Evolutionary conservation across 2,329 filamentous ascomycete species (phyloP), one percentile per base, ranked within the genome.

Genomic region (Claviceps citrina): DNA sequence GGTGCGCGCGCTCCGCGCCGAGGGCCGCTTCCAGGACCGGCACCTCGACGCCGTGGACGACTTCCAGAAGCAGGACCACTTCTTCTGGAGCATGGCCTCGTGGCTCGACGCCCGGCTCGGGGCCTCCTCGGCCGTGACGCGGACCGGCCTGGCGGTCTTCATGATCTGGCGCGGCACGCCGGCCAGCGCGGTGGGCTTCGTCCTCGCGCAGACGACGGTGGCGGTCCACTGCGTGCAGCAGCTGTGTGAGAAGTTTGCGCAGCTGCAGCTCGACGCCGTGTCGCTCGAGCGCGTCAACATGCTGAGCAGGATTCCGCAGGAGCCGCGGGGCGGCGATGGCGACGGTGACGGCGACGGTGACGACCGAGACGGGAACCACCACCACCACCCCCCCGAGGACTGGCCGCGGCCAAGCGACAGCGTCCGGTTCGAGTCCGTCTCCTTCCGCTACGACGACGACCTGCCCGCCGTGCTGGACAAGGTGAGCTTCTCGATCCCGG

Each of bases 11-110:
- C 89, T 93, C 54, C 76, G 72, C 36, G 84, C 81, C 1, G 80
- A 93, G 49, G 64, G 71, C 4, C 77, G 81, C 39, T 94, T 94
- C 52, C 84, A 93, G 53, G 72, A 78, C 45, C 73, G 78, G 38
- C 84, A 93, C 39, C 79, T 95, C 26, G 65, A 70, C 2, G 85
- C 86, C 0, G 85, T 86, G 0, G 86, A 94, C 53, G 77, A 78
- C 15, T 94, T 94, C 54, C 87, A 94, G 56, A 85, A 85, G 54
- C 91, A 93, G 71, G 87, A 95, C 51, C 87, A 95, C 56, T 93
- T 94, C 61, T 94, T 93, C 62, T 94, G 86, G 81, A 83, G 78
- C 43, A 68, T 93, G 32, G 84, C 93, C 48, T 76, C 77, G 7
- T 94, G 86, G 86, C 67, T 94, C 2, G 78, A 78, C 55, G 85